Percentiles rank a stretch among this genome's conserved stretches.
These are phyloP conservation scores for Wickerhamiella spandovensis DNA, from an alignment of 805 yeast genomes.

Conservation along the genomic window DNA sequence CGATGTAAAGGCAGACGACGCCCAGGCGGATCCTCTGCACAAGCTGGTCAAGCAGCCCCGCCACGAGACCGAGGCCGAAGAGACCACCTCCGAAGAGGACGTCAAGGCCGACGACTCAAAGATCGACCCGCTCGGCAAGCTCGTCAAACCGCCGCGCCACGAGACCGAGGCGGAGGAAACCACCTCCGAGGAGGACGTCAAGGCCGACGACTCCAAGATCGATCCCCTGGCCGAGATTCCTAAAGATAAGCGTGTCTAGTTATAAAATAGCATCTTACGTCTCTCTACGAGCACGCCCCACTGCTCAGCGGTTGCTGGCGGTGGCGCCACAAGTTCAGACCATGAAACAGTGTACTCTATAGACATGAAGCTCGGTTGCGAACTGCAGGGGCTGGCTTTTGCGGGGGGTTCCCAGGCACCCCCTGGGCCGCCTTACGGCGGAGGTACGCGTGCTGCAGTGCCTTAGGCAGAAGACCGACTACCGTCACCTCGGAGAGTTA, in stretches of 20 bases:
- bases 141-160: not conserved
- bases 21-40: not conserved
- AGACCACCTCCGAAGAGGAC: constrained; percentile 5
- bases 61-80: constrained; percentile 1
- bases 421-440: too few species aligned
- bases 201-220: constrained; percentile 1
- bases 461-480: too few species aligned
- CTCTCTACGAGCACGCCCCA: too few species aligned
- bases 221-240: constrained; percentile 3
- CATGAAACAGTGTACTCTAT: too few species aligned
- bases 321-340: too few species aligned
- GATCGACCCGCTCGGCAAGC: not conserved
- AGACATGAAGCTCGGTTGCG: too few species aligned
- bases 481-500: too few species aligned
- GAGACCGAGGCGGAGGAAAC: not conserved
- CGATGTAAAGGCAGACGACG: constrained; percentile 5
- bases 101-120: constrained; percentile 9
- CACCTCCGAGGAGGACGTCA: constrained; percentile 3
- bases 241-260: not conserved
- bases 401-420: too few species aligned
- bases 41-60: not conserved
- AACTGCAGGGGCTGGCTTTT: too few species aligned
- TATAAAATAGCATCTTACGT: not conserved
- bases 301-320: too few species aligned
- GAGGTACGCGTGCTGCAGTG: too few species aligned